Percentiles rank a stretch among this genome's conserved stretches.
Evolutionary conservation across 139 green algal species (phyloP).

Genomic region (Eudorina sp.): DNA sequence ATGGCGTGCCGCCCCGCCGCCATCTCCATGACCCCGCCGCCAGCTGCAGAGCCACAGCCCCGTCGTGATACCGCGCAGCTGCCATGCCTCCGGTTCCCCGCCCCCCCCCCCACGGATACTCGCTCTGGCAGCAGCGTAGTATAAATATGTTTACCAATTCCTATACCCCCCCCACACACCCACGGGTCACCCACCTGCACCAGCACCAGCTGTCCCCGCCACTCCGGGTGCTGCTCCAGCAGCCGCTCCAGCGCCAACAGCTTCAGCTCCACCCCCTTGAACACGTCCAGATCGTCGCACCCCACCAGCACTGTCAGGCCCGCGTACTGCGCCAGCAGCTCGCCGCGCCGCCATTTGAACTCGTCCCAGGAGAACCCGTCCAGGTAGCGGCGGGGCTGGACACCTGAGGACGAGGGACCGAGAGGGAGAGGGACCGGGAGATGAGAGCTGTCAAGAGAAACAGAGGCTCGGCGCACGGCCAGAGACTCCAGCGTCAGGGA

Average conservation of each 20-base stretch:
- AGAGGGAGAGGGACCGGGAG: background rate
- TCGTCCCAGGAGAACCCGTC: constrained; percentile 88
- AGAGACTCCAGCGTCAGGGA: too few relatives aligned
- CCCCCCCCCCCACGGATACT: too few relatives aligned
- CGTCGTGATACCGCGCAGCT: too few relatives aligned
- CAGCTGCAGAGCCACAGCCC: too few relatives aligned
- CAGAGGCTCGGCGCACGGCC: too few relatives aligned
- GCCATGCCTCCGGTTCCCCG: too few relatives aligned
- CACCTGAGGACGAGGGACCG: too few relatives aligned
- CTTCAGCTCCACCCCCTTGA: constrained; percentile 92
- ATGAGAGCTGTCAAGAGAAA: background rate
- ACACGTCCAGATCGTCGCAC: constrained; percentile 97
- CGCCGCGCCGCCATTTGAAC: constrained; percentile 91
- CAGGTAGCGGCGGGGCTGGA: constrained; percentile 90
- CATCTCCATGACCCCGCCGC: too few relatives aligned
- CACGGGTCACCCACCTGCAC: constrained; percentile 81
- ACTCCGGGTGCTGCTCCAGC: constrained; percentile 91
- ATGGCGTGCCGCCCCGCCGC: too few relatives aligned
- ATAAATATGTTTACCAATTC: too few relatives aligned
- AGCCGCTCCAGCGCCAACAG: constrained; percentile 88
- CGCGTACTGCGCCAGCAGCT: constrained; percentile 85
- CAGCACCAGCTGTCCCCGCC: constrained; percentile 86
- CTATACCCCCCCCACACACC: too few relatives aligned
- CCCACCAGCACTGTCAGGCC: constrained; percentile 86
- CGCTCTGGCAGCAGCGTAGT: too few relatives aligned